Percentiles rank a stretch among this genome's conserved stretches.
Conservation (phyloP, 192 early-diverging fungal species). For the Mortierella alpina region DNA sequence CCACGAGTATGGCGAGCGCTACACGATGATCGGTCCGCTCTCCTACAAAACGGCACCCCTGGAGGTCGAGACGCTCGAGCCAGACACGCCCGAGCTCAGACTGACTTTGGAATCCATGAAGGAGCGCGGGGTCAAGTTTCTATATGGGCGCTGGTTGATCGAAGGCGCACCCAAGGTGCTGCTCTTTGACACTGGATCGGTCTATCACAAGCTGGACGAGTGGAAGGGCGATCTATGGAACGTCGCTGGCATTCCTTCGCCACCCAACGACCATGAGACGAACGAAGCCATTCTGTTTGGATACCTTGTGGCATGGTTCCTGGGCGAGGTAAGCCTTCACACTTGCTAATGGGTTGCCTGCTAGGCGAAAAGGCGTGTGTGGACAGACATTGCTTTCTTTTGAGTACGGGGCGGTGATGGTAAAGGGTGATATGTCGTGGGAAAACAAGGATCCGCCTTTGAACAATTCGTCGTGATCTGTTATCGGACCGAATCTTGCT, state of each 20-base stretch:
- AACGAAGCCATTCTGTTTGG: constrained; percentile 96
- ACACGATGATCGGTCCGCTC: constrained; percentile 92
- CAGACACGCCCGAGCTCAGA: constrained; percentile 72
- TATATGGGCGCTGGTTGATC: constrained; percentile 96
- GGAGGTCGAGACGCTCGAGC: constrained; percentile 89
- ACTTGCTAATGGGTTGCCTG: too few relatives aligned
- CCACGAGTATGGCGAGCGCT: constrained; percentile 94
- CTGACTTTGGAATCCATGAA: constrained; percentile 77
- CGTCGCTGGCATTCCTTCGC: constrained; percentile 88
- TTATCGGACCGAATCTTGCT: too few relatives aligned
- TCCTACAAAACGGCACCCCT: constrained; percentile 87
- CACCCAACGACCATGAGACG: constrained; percentile 91
- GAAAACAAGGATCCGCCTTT: too few relatives aligned
- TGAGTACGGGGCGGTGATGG: too few relatives aligned
- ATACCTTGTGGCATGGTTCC: constrained; percentile 94
- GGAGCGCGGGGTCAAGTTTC: constrained; percentile 78
- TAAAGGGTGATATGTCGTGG: too few relatives aligned
- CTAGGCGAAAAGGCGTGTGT: too few relatives aligned
- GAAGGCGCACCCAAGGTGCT: constrained; percentile 93
- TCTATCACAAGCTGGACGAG: constrained; percentile 83
- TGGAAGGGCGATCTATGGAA: constrained; percentile 98
- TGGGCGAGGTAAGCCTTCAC: constrained; percentile 78
- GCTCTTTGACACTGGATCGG: constrained; percentile 87
- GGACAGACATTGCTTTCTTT: too few relatives aligned
- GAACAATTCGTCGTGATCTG: too few relatives aligned